Conservation (phyloP, 805 yeast species). For the Pichia phayaonensis region DNA sequence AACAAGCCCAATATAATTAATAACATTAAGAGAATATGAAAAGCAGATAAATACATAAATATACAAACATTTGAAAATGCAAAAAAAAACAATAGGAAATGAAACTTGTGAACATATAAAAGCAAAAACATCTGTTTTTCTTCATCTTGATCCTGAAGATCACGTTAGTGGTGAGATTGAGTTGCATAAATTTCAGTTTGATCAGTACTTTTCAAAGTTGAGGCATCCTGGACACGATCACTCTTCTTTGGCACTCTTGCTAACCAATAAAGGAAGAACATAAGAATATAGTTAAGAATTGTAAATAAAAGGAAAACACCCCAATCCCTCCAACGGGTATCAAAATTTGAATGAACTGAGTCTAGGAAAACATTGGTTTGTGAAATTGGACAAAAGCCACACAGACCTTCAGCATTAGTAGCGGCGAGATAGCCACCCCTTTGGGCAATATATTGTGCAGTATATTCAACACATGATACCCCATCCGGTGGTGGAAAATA, state of each 20-base stretch:
- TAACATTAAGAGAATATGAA: too few relatives aligned
- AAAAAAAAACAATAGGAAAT: not conserved
- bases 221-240: slow-evolving; percentile 25
- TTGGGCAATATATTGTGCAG: slow-evolving; percentile 30
- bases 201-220: slow-evolving; percentile 17
- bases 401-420: slow-evolving; percentile 37
- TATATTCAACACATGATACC: slow-evolving; percentile 49
- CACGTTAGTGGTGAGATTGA: not conserved
- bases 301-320: slow-evolving; percentile 49
- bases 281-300: slow-evolving; percentile 32
- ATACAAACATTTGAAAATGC: not conserved
- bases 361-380: slow-evolving; percentile 55
- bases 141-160: too few relatives aligned
- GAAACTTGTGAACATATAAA: not conserved
- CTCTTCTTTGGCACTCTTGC: slow-evolving; percentile 68
- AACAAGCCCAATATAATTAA: too few relatives aligned
- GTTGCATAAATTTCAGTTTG: not conserved
- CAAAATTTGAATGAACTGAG: slow-evolving; percentile 33
- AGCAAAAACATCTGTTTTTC: not conserved
- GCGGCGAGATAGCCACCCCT: slow-evolving; percentile 44
- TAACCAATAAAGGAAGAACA: slow-evolving; percentile 40
- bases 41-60: too few relatives aligned
- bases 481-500: slow-evolving; percentile 46
- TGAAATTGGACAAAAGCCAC: slow-evolving; percentile 53
- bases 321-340: slow-evolving; percentile 54